These are phyloP conservation scores for Erigeron philadelphicus DNA, from an alignment of 140 eudicot genomes.

Conservation along the genomic window DNA sequence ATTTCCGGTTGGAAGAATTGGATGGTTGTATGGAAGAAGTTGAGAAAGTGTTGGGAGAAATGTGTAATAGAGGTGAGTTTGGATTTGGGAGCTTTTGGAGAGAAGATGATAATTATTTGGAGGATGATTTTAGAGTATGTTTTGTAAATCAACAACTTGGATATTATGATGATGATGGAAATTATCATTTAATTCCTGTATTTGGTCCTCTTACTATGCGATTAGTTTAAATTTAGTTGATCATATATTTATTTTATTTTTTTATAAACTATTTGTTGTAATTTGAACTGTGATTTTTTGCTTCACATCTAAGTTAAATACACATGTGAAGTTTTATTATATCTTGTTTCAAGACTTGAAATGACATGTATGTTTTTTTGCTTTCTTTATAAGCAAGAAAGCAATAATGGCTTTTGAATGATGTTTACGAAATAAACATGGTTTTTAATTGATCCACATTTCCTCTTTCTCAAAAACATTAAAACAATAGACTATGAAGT, in stretches of 20 bases:
- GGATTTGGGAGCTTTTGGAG: slow-evolving; percentile 90
- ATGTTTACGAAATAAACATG: too few species aligned
- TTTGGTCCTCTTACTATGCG: slow-evolving; percentile 39
- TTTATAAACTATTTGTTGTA: too few species aligned
- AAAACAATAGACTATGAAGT: too few species aligned
- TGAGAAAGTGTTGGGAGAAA: slow-evolving; percentile 60
- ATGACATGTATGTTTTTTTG: too few species aligned
- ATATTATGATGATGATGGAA: slow-evolving; percentile 28
- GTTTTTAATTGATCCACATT: too few species aligned
- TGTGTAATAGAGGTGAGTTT: slow-evolving; percentile 62
- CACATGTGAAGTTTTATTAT: too few species aligned
- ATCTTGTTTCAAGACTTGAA: too few species aligned
- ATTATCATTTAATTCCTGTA: slow-evolving; percentile 37
- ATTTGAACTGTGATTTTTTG: too few species aligned
- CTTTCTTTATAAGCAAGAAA: too few species aligned
- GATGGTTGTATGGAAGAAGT: slow-evolving; percentile 58
- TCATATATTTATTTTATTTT: neutral
- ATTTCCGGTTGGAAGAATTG: slow-evolving; percentile 25
- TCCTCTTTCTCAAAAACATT: too few species aligned
- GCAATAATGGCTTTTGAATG: too few species aligned
- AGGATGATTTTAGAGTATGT: slow-evolving; percentile 28
- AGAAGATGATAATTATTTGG: slow-evolving; percentile 34
- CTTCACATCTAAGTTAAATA: too few species aligned
- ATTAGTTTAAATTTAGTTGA: slow-evolving; percentile 3
- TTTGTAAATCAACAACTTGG: slow-evolving; percentile 40